Conservation (phyloP, 2,329 filamentous ascomycete genomes). For the Pezicula rhizophila region DNA sequence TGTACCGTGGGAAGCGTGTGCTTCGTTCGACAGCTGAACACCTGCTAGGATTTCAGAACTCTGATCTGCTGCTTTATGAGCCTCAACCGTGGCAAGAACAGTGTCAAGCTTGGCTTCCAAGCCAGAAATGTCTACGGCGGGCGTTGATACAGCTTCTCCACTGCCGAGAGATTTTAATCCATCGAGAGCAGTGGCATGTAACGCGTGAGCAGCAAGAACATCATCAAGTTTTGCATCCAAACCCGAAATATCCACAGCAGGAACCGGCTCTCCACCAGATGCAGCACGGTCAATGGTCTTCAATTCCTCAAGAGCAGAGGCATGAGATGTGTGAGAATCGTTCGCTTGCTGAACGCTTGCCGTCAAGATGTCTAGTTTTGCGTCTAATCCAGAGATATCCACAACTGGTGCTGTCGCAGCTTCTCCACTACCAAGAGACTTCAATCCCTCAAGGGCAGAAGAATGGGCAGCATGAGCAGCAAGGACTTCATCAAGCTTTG, state of each 20-base stretch:
- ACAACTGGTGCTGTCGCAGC: no score
- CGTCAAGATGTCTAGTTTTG: no score
- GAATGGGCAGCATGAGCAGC: not conserved
- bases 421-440: no score
- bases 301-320: slow-evolving; percentile 9
- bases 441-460: not conserved
- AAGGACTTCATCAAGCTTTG: slow-evolving; percentile 3
- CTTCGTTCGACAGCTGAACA: slow-evolving; percentile 21
- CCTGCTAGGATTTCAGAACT: slow-evolving; percentile 20
- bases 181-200: slow-evolving; percentile 10
- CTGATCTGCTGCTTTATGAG: slow-evolving; percentile 11
- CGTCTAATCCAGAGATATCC: no score
- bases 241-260: slow-evolving; percentile 7
- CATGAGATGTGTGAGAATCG: not conserved
- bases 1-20: slow-evolving; percentile 16
- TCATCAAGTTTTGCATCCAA: slow-evolving; percentile 15
- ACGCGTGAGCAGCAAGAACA: slow-evolving; percentile 16
- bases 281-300: slow-evolving; percentile 1
- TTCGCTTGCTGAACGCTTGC: not conserved
- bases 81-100: slow-evolving; percentile 16
- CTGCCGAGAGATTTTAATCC: slow-evolving; percentile 16
- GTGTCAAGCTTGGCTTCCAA: slow-evolving; percentile 19
- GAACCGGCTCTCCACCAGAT: slow-evolving; percentile 12
- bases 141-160: slow-evolving; percentile 4
- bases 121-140: slow-evolving; percentile 6